These are phyloP conservation scores for Solanum lycopersicoides DNA, from an alignment of 257 asterid species.

Conservation along the genomic window DNA sequence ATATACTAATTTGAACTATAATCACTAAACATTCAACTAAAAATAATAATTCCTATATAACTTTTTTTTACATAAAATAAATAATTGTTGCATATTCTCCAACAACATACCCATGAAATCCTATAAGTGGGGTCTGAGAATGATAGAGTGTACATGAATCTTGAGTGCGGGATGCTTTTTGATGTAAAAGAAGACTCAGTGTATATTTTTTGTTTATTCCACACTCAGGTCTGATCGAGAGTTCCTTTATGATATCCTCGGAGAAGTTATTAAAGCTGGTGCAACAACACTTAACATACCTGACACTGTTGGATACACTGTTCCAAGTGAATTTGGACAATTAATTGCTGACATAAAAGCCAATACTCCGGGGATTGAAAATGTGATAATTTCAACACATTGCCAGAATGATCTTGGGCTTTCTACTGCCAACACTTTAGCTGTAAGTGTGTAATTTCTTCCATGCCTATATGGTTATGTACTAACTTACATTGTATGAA, in stretches of 20 bases:
- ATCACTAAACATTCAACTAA: background rate
- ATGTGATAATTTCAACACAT: slow-evolving; percentile 85
- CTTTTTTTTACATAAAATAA: background rate
- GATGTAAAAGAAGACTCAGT: background rate
- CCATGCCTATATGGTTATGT: background rate
- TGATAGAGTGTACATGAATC: background rate
- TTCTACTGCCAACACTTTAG: slow-evolving; percentile 78
- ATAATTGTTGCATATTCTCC: background rate
- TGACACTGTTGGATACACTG: slow-evolving; percentile 80
- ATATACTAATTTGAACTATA: background rate
- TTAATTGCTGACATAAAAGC: slow-evolving; percentile 78
- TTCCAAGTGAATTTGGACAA: slow-evolving; percentile 74
- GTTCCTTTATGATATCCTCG: slow-evolving; percentile 81
- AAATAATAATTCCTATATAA: background rate
- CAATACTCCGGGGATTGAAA: slow-evolving; percentile 78
- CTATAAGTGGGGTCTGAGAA: background rate
- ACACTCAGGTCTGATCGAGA: slow-evolving; percentile 63
- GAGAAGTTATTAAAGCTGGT: slow-evolving; percentile 87
- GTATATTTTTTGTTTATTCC: background rate
- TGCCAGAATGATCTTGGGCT: slow-evolving; percentile 98
- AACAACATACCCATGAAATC: background rate
- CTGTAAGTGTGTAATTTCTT: slow-evolving; percentile 27
- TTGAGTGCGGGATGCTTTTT: background rate
- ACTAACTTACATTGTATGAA: background rate
- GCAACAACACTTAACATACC: slow-evolving; percentile 97